These are phyloP conservation scores for Huntiella savannae DNA, from an alignment of 2,329 filamentous ascomycete species.

Conservation along the genomic window DNA sequence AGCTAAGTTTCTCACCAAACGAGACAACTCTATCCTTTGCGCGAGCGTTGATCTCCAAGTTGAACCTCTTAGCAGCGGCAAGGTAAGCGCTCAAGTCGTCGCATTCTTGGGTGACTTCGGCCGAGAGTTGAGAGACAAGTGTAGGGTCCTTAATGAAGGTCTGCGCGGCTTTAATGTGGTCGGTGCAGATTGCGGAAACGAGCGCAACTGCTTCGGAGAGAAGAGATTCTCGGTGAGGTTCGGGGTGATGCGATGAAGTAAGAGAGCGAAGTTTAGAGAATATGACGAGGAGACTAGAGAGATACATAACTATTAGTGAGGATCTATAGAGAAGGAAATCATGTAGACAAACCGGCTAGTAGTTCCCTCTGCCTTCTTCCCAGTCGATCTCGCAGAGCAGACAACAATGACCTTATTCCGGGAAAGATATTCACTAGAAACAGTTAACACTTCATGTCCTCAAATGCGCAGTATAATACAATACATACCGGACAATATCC, in stretches of 20 bases:
- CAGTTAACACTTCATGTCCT: neutral
- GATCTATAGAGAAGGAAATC: neutral
- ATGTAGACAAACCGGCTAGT: constrained; percentile 61
- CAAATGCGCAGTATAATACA: constrained; percentile 6
- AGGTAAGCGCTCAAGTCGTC: constrained; percentile 59
- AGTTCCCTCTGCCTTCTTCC: constrained; percentile 85
- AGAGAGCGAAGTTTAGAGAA: constrained; percentile 37
- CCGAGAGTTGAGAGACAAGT: constrained; percentile 38
- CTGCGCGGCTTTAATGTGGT: constrained; percentile 59
- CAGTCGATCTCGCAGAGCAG: constrained; percentile 85
- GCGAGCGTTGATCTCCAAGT: constrained; percentile 56
- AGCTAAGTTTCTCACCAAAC: constrained; percentile 90
- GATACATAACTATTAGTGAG: constrained; percentile 1
- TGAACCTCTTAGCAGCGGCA: constrained; percentile 42
- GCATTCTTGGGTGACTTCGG: constrained; percentile 61
- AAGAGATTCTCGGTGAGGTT: constrained; percentile 32
- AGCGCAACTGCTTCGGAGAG: constrained; percentile 50
- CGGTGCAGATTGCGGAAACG: constrained; percentile 61
- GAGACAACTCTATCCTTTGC: constrained; percentile 80
- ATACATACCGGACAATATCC: constrained; percentile 24
- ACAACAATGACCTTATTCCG: constrained; percentile 72
- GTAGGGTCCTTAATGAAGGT: constrained; percentile 37
- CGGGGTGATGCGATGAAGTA: constrained; percentile 31
- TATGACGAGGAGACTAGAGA: constrained; percentile 33
- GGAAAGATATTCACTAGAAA: constrained; percentile 24